Conservation (phyloP, 108 stramenopile species). For the Halocafeteria seosinensis region DNA sequence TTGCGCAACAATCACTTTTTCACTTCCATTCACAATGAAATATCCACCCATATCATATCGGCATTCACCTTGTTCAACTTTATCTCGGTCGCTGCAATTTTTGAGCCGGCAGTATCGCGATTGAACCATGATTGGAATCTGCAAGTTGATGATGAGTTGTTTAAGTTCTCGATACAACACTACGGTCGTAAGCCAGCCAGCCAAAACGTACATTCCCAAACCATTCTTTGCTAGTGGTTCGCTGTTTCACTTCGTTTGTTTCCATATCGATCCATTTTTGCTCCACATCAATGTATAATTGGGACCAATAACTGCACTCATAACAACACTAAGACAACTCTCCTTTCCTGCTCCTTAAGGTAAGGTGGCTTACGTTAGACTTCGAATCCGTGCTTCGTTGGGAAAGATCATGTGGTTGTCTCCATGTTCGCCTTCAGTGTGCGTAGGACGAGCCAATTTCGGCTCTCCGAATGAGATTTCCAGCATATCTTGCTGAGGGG, state of each 20-base stretch:
- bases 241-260: not conserved
- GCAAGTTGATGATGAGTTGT: no score
- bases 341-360: no score
- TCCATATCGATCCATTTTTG: not conserved
- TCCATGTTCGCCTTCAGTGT: constrained; percentile 64
- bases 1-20: constrained; percentile 96
- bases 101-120: constrained; percentile 74
- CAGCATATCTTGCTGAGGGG: constrained; percentile 50
- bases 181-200: constrained; percentile 44
- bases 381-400: constrained; percentile 83
- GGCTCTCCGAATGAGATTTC: constrained; percentile 88
- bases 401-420: constrained; percentile 87
- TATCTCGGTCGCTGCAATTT: constrained; percentile 77
- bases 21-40: constrained; percentile 96
- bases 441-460: constrained; percentile 67
- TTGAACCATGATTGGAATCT: constrained; percentile 95
- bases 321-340: no score
- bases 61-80: constrained; percentile 89
- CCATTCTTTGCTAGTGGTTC: constrained; percentile 44
- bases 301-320: constrained; percentile 84
- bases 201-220: constrained; percentile 50
- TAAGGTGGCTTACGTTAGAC: no score
- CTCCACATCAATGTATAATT: constrained; percentile 59
- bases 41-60: constrained; percentile 99
- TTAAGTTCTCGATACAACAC: constrained; percentile 69